Percentiles rank a stretch among this genome's conserved stretches.
These are phyloP conservation scores for Fusarium globosum DNA, from an alignment of 2,329 filamentous ascomycete species.

Conservation along the genomic window DNA sequence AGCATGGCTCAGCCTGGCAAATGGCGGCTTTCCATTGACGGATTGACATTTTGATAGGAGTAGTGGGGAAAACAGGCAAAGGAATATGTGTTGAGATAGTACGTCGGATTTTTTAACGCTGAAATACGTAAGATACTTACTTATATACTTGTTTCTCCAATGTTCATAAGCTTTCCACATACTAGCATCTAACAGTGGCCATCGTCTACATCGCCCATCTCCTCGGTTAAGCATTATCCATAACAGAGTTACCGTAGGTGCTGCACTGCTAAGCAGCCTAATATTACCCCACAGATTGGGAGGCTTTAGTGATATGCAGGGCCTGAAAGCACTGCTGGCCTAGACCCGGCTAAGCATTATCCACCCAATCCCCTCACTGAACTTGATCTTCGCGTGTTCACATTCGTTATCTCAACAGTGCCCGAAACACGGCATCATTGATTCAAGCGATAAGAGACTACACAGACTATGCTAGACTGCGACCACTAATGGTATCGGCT, in stretches of 20 bases:
- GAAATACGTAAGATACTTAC: accelerated
- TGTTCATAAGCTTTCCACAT: neutral
- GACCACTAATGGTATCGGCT: neutral
- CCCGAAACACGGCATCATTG: neutral
- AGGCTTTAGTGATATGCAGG: neutral
- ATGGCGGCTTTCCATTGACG: slow-evolving; percentile 1
- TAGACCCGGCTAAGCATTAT: neutral
- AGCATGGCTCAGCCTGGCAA: neutral
- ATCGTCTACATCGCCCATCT: too few relatives aligned
- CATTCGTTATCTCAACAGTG: neutral
- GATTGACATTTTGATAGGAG: neutral
- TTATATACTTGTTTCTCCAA: neutral
- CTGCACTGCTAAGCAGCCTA: neutral
- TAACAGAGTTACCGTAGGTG: neutral
- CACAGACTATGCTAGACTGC: accelerated
- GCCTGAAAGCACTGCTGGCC: neutral
- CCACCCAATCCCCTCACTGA: neutral
- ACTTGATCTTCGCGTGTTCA: neutral
- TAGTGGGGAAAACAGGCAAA: accelerated
- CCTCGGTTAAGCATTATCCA: slow-evolving; percentile 6
- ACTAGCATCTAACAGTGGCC: accelerated
- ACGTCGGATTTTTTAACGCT: accelerated
- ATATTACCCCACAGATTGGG: neutral
- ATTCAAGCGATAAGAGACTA: neutral
- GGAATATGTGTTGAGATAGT: neutral